These are phyloP conservation scores for Fusarium mexicanum DNA, from an alignment of 2,329 filamentous ascomycete genomes.

Conservation along the genomic window DNA sequence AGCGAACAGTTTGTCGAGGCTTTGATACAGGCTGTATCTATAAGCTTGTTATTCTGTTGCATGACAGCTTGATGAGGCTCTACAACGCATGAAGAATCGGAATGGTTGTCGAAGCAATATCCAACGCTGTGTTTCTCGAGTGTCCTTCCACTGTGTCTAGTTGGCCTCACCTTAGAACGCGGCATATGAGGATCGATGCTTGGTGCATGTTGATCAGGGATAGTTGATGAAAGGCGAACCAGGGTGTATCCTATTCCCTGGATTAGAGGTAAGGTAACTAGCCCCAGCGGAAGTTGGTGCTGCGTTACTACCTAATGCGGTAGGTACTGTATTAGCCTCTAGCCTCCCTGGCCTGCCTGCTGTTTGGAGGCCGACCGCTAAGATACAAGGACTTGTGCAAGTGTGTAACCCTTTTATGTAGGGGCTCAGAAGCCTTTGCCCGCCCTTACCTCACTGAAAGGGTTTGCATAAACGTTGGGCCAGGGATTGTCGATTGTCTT, in stretches of 20 bases:
- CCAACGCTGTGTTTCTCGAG: background rate
- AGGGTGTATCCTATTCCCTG: conserved; percentile 13
- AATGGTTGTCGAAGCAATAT: background rate
- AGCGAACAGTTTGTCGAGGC: conserved; percentile 24
- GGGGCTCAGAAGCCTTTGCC: background rate
- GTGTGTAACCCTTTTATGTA: background rate
- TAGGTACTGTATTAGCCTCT: background rate
- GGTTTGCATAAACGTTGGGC: conserved; percentile 6
- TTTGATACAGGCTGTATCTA: conserved; percentile 12
- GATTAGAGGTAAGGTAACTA: background rate
- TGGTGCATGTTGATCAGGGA: conserved; percentile 40
- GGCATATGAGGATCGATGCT: conserved; percentile 38
- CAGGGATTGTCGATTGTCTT: background rate
- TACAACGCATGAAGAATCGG: background rate
- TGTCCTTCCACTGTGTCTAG: conserved; percentile 11
- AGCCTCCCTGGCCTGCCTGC: conserved; percentile 12
- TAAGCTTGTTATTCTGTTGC: background rate
- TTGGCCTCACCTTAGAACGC: conserved; percentile 5
- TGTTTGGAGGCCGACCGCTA: conserved; percentile 10
- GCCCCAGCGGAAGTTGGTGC: conserved; percentile 14
- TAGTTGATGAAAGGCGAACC: conserved; percentile 23
- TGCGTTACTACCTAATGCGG: background rate
- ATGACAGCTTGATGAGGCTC: conserved; percentile 1
- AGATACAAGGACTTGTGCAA: conserved; percentile 30
- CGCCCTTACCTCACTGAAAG: background rate